Percentiles rank a stretch among this genome's conserved stretches.
Evolutionary conservation across 768 basidiomycete species (phyloP).

Genomic region (Leccinellum rugosiceps): DNA sequence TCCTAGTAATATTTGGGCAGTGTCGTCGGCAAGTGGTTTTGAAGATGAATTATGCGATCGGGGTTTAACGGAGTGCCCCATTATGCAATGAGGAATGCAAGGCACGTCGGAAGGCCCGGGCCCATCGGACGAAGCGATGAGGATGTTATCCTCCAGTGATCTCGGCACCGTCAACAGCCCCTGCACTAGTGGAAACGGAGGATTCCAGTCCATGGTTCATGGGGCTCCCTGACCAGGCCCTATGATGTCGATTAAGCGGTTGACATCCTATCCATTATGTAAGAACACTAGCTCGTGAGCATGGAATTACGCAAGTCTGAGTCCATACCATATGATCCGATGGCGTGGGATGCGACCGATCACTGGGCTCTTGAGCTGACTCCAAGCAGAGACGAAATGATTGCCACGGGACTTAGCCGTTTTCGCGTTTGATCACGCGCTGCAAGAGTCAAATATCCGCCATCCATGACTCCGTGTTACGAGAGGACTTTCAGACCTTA

Average conservation of each 20-base stretch:
- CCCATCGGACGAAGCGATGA: not conserved
- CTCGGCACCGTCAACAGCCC: not conserved
- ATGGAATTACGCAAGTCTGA: no score
- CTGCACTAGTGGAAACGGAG: not conserved
- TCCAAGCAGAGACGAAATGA: not conserved
- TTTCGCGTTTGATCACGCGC: not conserved
- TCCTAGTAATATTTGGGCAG: not conserved
- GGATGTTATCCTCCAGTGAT: constrained; percentile 13
- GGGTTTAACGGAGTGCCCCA: not conserved
- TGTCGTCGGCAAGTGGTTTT: not conserved
- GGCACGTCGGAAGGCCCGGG: not conserved
- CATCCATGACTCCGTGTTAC: not conserved
- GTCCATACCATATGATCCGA: not conserved
- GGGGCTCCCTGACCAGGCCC: not conserved
- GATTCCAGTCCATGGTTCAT: not conserved
- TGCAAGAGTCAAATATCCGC: not conserved
- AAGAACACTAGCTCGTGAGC: no score
- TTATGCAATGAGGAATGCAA: not conserved
- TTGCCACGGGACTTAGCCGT: not conserved
- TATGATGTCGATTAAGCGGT: not conserved
- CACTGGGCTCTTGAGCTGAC: not conserved
- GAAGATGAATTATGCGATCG: not conserved
- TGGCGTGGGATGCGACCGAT: not conserved
- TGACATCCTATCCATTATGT: not conserved
- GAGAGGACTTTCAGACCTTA: not conserved